phyloP scores from a whole-genome alignment of 164 flowering plant genomes.

The Piper betle region DNA sequence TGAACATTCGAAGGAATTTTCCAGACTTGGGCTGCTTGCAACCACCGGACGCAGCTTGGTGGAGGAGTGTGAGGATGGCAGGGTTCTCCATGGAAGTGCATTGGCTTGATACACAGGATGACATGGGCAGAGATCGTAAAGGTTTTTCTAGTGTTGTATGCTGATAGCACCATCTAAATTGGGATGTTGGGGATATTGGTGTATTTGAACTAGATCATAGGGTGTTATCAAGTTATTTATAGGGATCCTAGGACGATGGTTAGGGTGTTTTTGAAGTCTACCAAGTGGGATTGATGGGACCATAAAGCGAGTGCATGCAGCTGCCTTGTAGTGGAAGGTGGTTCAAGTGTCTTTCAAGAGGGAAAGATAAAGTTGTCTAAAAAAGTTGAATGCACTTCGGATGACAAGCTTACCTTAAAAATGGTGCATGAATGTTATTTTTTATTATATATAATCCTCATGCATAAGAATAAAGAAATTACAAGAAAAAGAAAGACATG shows the following conservation, averaged over 20 bases:
- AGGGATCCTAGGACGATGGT: conserved; percentile 16
- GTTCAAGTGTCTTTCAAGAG: conserved; percentile 1
- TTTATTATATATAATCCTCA: no score
- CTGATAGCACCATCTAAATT: neutral
- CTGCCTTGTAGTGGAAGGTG: no score
- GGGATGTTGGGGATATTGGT: neutral
- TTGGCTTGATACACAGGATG: conserved; percentile 25
- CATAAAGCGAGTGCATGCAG: no score
- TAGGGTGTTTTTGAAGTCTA: conserved; percentile 31
- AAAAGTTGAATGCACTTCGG: conserved; percentile 11
- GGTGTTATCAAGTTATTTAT: conserved; percentile 1
- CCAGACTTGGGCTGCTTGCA: conserved; percentile 22
- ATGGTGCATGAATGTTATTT: no score
- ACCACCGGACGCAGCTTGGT: conserved; percentile 18
- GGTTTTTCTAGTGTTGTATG: neutral
- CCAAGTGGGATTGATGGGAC: conserved; percentile 12
- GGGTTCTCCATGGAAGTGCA: conserved; percentile 50
- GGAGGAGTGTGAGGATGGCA: conserved; percentile 38
- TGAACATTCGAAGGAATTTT: conserved; percentile 60
- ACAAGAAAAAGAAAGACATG: no score
- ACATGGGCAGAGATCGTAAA: conserved; percentile 7
- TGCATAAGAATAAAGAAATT: no score
- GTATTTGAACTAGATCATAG: neutral
- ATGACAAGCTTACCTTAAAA: no score
- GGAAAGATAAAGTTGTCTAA: neutral